Conservation (phyloP, 805 yeast species). For the Candida lessepsii region DNA sequence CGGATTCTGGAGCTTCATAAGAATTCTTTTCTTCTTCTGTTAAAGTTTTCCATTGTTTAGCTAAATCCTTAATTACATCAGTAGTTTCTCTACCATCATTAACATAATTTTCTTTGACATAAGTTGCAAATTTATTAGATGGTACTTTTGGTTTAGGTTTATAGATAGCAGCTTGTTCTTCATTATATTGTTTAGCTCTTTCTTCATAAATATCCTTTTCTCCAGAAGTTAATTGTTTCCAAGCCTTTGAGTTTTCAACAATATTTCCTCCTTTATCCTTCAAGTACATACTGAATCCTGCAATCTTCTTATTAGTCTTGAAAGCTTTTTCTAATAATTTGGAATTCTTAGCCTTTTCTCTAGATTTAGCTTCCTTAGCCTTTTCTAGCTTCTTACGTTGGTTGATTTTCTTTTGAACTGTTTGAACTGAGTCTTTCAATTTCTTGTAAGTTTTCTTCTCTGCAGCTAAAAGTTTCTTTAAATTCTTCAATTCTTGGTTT, state of each 20-base stretch:
- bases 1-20: constrained; percentile 22
- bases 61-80: constrained; percentile 26
- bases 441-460: constrained; percentile 18
- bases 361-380: constrained; percentile 17
- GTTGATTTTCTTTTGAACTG: constrained; percentile 16
- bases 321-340: constrained; percentile 12
- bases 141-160: constrained; percentile 37
- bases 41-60: constrained; percentile 32
- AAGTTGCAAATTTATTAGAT: constrained; percentile 28
- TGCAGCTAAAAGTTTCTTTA: constrained; percentile 9
- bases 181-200: constrained; percentile 30
- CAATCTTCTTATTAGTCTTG: constrained; percentile 10
- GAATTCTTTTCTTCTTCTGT: constrained; percentile 25
- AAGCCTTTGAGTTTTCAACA: constrained; percentile 16
- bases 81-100: constrained; percentile 19
- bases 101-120: constrained; percentile 26
- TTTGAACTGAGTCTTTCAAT: constrained; percentile 20
- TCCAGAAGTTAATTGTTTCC: constrained; percentile 25
- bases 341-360: constrained; percentile 19
- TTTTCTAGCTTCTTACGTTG: constrained; percentile 21
- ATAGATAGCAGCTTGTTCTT: constrained; percentile 21
- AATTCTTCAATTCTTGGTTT: constrained; percentile 4
- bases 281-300: constrained; percentile 14
- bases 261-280: constrained; percentile 11
- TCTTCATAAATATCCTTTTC: constrained; percentile 27